These are phyloP conservation scores for slime mould (Dictyostelium discoideum) DNA, from an alignment of 78 protist species.

Conservation along the genomic window dicty_2.7 NC_007091.3:4816501-4817000, in stretches of 20 bases:
- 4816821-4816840: slow-evolving; percentile 5
- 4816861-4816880: slow-evolving; percentile 3
- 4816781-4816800: neutral
- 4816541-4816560: neutral
- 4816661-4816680: neutral
- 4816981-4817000: neutral
- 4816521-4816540: no score
- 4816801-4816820: neutral
- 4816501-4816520: neutral
- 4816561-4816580: neutral
- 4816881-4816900: slow-evolving; percentile 27
- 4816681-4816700: slow-evolving; percentile 6
- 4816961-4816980: neutral
- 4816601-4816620: neutral
- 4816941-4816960: slow-evolving; percentile 18
- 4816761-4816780: slow-evolving; percentile 6
- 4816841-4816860: neutral
- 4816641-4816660: neutral
- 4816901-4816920: slow-evolving; percentile 62
- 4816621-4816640: slow-evolving; percentile 19
- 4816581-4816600: neutral
- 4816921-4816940: slow-evolving; percentile 31
- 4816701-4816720: neutral
- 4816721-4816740: neutral
- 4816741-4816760: neutral